Evolutionary conservation across 1,284 basidiomycete species (phyloP).

Genomic region (Ustilago tritici): DNA sequence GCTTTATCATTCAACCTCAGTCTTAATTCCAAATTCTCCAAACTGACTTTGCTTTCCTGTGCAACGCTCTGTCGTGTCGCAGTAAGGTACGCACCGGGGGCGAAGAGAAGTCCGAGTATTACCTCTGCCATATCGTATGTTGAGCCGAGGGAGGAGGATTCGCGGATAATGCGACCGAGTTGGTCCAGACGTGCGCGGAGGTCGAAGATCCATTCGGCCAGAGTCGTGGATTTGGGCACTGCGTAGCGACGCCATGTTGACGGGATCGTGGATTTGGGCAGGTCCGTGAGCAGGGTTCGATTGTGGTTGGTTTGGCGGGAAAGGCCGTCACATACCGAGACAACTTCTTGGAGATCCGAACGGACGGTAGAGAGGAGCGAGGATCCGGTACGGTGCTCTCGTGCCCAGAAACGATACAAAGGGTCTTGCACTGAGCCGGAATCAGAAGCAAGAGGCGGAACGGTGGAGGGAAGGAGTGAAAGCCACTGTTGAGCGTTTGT

Average conservation of each 20-base stretch:
- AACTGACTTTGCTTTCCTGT: conserved; percentile 46
- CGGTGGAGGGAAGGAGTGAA: conserved; percentile 32
- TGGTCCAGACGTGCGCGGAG: conserved; percentile 57
- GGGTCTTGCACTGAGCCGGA: conserved; percentile 58
- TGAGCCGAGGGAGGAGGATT: conserved; percentile 21
- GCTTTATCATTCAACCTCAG: conserved; percentile 41
- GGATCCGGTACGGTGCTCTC: conserved; percentile 58
- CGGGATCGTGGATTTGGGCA: conserved; percentile 62
- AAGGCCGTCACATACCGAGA: conserved; percentile 52
- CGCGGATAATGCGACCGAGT: conserved; percentile 36
- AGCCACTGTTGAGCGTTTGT: conserved; percentile 59
- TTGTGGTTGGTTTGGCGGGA: conserved; percentile 65
- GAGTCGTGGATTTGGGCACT: conserved; percentile 54
- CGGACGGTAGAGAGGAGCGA: conserved; percentile 54
- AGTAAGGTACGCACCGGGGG: conserved; percentile 66
- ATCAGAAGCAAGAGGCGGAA: conserved; percentile 37
- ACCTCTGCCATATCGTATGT: conserved; percentile 57
- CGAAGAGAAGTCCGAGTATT: conserved; percentile 60
- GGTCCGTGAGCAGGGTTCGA: conserved; percentile 52
- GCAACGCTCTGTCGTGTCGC: conserved; percentile 67
- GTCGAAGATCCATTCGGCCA: conserved; percentile 64
- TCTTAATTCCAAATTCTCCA: conserved; percentile 62
- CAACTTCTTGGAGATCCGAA: conserved; percentile 56
- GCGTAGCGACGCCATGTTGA: conserved; percentile 56
- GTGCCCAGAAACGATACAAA: conserved; percentile 66